phyloP scores from a whole-genome alignment of 257 asterid genomes.

The Echites panduratus region DNA sequence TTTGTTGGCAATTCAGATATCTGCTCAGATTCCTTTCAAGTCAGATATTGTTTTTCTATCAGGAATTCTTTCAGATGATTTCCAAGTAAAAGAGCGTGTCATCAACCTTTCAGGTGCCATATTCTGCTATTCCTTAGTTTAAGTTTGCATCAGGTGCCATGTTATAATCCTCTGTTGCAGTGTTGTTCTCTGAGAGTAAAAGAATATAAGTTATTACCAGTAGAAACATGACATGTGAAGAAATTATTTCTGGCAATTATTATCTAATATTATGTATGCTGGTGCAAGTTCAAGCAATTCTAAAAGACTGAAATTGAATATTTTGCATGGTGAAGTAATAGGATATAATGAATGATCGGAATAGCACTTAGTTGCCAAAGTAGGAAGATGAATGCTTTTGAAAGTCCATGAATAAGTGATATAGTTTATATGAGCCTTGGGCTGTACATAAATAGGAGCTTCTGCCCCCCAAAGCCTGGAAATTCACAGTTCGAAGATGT shows the following conservation, averaged over 20 bases:
- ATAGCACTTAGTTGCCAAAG: background rate
- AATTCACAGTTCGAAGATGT: background rate
- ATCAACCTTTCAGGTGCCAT: constrained; percentile 54
- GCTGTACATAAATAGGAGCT: background rate
- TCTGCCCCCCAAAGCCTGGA: background rate
- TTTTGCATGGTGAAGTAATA: background rate
- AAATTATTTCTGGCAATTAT: background rate
- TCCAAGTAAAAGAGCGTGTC: constrained; percentile 52
- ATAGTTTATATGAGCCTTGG: background rate
- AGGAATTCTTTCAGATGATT: constrained; percentile 42
- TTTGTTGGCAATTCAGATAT: constrained; percentile 43
- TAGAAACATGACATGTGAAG: background rate
- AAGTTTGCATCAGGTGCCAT: too few relatives aligned
- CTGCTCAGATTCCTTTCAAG: constrained; percentile 70
- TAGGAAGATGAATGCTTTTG: background rate
- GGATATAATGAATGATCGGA: background rate
- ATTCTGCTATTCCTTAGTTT: background rate
- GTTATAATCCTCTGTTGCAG: background rate
- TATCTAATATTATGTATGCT: background rate
- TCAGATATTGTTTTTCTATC: constrained; percentile 77
- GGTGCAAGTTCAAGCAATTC: background rate
- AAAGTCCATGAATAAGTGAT: background rate
- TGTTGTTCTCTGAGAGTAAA: background rate
- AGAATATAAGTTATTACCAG: background rate
- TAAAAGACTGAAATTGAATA: background rate